Evolutionary conservation across 257 asterid species (phyloP).

Genomic region (Solanum appendiculatum): DNA sequence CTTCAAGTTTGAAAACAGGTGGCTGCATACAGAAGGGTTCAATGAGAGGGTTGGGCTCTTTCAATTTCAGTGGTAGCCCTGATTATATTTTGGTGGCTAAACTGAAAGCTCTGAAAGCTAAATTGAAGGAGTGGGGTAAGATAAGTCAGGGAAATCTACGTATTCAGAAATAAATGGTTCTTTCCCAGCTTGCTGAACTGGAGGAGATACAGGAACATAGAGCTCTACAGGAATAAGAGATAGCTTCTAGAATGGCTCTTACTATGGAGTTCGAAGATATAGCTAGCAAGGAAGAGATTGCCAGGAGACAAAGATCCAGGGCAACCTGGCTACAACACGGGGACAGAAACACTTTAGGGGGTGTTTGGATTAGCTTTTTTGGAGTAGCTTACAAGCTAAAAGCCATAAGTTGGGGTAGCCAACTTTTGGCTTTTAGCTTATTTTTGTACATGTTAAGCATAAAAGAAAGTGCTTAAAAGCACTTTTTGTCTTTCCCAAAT

Average conservation of each 20-base stretch:
- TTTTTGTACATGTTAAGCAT: too few species aligned
- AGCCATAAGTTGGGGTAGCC: too few species aligned
- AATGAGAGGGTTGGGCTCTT: neutral
- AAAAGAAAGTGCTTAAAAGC: too few species aligned
- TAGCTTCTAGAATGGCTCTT: neutral
- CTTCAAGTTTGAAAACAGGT: neutral
- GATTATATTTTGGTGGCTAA: neutral
- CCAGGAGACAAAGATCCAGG: neutral
- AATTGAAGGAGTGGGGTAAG: neutral
- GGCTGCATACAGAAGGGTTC: neutral
- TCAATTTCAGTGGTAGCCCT: neutral
- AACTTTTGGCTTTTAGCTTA: too few species aligned
- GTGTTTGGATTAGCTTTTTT: neutral
- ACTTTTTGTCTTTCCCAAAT: too few species aligned
- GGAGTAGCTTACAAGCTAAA: neutral
- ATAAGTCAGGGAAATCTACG: neutral
- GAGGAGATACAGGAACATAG: neutral
- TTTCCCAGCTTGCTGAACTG: neutral
- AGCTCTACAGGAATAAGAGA: neutral
- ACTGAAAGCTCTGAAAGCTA: neutral
- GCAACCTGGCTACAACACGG: neutral
- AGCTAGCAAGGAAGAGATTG: neutral
- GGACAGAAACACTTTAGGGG: neutral
- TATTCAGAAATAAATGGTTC: neutral
- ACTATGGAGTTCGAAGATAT: neutral